Conservation (phyloP, 2,329 filamentous ascomycete species). For the Bipolaris sorokiniana region DNA sequence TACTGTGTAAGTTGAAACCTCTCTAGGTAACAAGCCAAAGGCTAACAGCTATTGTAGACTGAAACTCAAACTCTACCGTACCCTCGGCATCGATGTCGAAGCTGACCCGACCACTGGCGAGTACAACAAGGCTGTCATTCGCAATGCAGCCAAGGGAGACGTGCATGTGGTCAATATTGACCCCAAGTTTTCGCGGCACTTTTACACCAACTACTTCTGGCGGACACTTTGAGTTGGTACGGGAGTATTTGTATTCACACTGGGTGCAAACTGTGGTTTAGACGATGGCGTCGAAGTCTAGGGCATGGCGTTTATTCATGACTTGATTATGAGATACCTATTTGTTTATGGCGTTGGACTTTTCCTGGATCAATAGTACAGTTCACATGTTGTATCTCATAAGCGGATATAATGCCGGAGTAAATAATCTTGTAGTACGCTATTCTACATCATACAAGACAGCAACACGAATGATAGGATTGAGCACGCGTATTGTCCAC, state of each 20-base stretch:
- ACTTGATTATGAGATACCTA: constrained; percentile 16
- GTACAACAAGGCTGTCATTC: constrained; percentile 83
- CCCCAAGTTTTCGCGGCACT: constrained; percentile 86
- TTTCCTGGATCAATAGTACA: neutral
- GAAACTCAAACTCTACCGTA: constrained; percentile 88
- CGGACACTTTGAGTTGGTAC: constrained; percentile 67
- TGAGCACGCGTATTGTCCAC: no score
- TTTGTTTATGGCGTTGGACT: constrained; percentile 7
- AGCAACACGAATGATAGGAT: no score
- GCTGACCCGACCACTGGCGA: constrained; percentile 74
- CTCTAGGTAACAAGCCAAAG: neutral
- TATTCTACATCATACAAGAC: no score
- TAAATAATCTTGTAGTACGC: no score
- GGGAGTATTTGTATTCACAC: neutral
- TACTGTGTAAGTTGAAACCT: constrained; percentile 50
- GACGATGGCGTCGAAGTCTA: neutral
- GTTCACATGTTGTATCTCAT: neutral
- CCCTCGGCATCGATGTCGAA: constrained; percentile 88
- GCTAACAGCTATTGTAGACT: constrained; percentile 57
- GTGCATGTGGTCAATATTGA: constrained; percentile 96
- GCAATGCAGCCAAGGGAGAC: constrained; percentile 85
- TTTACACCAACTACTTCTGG: constrained; percentile 98
- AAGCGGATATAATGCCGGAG: no score
- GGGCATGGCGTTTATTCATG: neutral
- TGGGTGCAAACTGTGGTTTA: neutral